A percentile compares a stretch with the other conserved stretches of the same genome.
Conservation (phyloP, 106 monocot species). For the Dendrobium nobile region DNA sequence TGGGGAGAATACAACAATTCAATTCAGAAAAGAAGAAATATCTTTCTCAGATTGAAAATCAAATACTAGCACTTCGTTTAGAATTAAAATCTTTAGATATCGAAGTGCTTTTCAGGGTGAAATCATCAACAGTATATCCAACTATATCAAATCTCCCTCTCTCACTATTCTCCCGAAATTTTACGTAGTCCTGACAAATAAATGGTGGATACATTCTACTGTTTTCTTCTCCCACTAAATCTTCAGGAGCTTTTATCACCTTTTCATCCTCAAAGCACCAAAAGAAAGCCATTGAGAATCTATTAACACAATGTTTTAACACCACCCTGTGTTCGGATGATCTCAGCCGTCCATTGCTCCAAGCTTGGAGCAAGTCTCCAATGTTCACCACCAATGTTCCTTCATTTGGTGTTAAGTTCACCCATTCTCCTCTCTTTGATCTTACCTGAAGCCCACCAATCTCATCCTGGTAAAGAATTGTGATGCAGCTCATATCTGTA, state of each 20-base stretch:
- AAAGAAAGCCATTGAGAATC: conserved; percentile 38
- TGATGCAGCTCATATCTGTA: conserved; percentile 61
- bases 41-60: no score
- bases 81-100: no score
- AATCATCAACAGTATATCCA: conserved; percentile 32
- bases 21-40: no score
- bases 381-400: conserved; percentile 39
- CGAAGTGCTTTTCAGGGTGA: conserved; percentile 11
- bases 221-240: conserved; percentile 14
- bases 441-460: conserved; percentile 43
- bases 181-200: conserved; percentile 38
- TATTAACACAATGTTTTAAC: conserved; percentile 8
- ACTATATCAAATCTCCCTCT: conserved; percentile 39
- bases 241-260: conserved; percentile 26
- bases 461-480: conserved; percentile 41
- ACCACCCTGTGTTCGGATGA: conserved; percentile 41
- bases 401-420: conserved; percentile 20
- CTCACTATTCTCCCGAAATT: conserved; percentile 34
- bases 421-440: conserved; percentile 30
- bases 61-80: no score
- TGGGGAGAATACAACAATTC: no score
- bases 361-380: conserved; percentile 50
- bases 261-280: conserved; percentile 61
- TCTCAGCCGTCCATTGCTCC: conserved; percentile 43
- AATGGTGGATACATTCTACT: conserved; percentile 31